Base-by-base conservation (phyloP, 139 green algal species). In the Dunaliella primolecta region DNA sequence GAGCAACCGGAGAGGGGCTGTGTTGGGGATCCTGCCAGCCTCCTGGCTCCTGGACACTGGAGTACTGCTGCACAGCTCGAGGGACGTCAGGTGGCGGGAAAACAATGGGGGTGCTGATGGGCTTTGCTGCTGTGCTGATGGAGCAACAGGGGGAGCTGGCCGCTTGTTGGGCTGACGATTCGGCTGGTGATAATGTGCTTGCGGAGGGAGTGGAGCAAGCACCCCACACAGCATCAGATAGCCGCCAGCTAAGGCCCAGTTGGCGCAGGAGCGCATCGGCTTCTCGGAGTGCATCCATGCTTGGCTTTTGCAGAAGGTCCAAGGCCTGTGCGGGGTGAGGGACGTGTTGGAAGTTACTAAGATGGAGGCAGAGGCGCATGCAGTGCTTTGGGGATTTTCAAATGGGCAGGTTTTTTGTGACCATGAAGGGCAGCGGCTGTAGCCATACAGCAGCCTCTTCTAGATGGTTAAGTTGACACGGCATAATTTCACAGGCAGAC, bases 141-240 rank as follows among this genome's bases (percentile, higher is more conserved):
- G 2, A 32, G 71, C 71, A 11, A n/a, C 29, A 15, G 29, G 25
- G 25, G 71, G 29, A 77, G 27, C 27, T 77, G 29, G 11, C 71
- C n/a, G n/a, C 7, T 3, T 32, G 71, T 7, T 77, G 71, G 71
- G 71, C 71, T n/a, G 71, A 7, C n/a, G 71, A 2, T 77, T 2
- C 27, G 11, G 71, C 71, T 32, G 25, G 15, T 77, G 71, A 11
- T 77, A 21, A 7, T n/a, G 32, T 2, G 75, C 11, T 21, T 15
- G 75, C 75, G 27, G 24, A 0, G 1, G 82, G 29, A 21, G 29
- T 1, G 27, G 57, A 36, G 70, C 36, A 84, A 1, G 78, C 56
- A n/a, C 71, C 72, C 84, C 84, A 88, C 1, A 85, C 72, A 27
- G 78, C 30, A 27, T 88, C 80, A 31, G 84, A 78, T 21, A 88